These are phyloP conservation scores for Diplocarpon rosae DNA, from an alignment of 2,329 filamentous ascomycete genomes.

Conservation along the genomic window DNA sequence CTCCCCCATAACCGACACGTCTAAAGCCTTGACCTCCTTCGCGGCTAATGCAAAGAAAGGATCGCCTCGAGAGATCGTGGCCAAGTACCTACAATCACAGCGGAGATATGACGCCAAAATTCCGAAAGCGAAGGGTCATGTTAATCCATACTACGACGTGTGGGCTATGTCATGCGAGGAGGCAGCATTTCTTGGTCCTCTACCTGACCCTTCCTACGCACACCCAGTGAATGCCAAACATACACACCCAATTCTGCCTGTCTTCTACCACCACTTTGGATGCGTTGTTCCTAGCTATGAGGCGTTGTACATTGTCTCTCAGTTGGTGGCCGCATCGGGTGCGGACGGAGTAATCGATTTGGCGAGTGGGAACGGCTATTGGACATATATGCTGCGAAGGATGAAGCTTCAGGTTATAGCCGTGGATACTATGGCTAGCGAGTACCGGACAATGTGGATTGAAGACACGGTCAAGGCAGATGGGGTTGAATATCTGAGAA, in stretches of 20 bases:
- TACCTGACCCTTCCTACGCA: slow-evolving; percentile 36
- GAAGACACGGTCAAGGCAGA: slow-evolving; percentile 52
- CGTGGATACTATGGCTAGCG: slow-evolving; percentile 56
- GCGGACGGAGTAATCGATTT: slow-evolving; percentile 50
- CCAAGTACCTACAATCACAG: slow-evolving; percentile 42
- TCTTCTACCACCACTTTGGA: slow-evolving; percentile 71
- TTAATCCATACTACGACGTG: slow-evolving; percentile 58
- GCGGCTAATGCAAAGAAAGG: slow-evolving; percentile 53
- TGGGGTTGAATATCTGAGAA: slow-evolving; percentile 46
- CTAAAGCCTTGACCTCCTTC: slow-evolving; percentile 52
- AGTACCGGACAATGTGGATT: slow-evolving; percentile 61
- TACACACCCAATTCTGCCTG: slow-evolving; percentile 58
- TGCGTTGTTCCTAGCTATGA: slow-evolving; percentile 61
- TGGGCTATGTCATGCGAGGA: slow-evolving; percentile 54
- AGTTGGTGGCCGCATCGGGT: slow-evolving; percentile 31
- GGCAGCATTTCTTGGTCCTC: slow-evolving; percentile 50
- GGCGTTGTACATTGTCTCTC: slow-evolving; percentile 46
- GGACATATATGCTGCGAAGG: slow-evolving; percentile 57
- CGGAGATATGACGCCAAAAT: slow-evolving; percentile 38
- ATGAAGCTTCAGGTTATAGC: slow-evolving; percentile 44
- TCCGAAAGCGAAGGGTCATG: slow-evolving; percentile 35
- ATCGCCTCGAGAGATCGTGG: slow-evolving; percentile 46
- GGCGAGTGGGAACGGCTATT: slow-evolving; percentile 65
- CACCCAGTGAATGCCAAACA: slow-evolving; percentile 37
- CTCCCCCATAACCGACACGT: slow-evolving; percentile 44